A percentile compares a stretch with the other conserved stretches of the same genome.
phyloP scores from a whole-genome alignment of 305 asterid genomes.

The Plantago coronopus region DNA sequence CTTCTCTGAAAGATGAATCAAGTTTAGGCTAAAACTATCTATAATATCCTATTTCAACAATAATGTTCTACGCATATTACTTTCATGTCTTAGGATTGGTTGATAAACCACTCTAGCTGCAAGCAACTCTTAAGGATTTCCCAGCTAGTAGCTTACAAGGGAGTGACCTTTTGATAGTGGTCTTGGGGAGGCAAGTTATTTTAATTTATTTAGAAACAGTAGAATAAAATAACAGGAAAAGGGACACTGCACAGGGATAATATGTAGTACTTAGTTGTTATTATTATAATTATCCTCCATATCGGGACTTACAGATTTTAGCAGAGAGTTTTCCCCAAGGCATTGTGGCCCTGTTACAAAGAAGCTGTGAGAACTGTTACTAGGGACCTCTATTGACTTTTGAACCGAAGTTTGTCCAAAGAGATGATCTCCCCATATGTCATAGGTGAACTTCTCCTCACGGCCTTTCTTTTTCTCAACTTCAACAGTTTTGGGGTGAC shows the following conservation, averaged over 20 bases:
- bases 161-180: neutral
- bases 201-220: neutral
- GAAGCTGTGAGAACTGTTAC: conserved; percentile 67
- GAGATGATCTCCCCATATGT: conserved; percentile 86
- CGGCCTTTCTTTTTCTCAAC: conserved; percentile 27
- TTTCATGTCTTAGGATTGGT: too few species aligned
- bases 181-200: neutral
- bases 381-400: conserved; percentile 35
- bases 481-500: conserved; percentile 25
- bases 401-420: conserved; percentile 41
- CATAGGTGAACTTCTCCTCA: conserved; percentile 51
- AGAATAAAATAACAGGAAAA: conserved; percentile 1
- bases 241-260: conserved; percentile 7
- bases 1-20: neutral
- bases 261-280: conserved; percentile 29
- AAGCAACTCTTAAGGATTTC: too few species aligned
- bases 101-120: too few species aligned
- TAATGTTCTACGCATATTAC: too few species aligned
- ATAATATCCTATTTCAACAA: too few species aligned
- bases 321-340: conserved; percentile 45
- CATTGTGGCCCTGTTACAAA: conserved; percentile 72
- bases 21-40: too few species aligned
- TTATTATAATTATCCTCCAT: conserved; percentile 33
- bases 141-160: too few species aligned
- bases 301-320: conserved; percentile 42